Conservation (phyloP, 2,329 filamentous ascomycete species). For the Septoria linicola region DNA sequence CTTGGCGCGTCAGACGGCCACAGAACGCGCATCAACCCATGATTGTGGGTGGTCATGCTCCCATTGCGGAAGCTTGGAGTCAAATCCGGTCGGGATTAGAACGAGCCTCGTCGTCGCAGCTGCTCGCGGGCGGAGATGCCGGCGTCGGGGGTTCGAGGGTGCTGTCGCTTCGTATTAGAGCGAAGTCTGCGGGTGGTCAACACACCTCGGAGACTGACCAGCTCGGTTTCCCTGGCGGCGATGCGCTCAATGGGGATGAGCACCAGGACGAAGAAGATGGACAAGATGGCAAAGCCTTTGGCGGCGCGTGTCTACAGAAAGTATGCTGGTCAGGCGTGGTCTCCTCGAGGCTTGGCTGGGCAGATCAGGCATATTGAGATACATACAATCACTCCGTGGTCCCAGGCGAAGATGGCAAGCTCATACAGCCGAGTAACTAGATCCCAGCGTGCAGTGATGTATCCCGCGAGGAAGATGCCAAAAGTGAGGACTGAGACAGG, state of each 20-base stretch:
- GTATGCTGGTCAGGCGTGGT: not conserved
- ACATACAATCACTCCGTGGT: slow-evolving; percentile 89
- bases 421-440: slow-evolving; percentile 96
- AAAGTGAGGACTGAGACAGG: slow-evolving; percentile 93
- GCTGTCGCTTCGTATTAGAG: slow-evolving; percentile 53
- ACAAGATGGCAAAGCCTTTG: slow-evolving; percentile 80
- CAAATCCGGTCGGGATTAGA: slow-evolving; percentile 55
- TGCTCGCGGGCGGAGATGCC: slow-evolving; percentile 95
- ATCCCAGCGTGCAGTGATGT: slow-evolving; percentile 99
- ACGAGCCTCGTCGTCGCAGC: slow-evolving; percentile 88
- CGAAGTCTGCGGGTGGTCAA: slow-evolving; percentile 5
- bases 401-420: slow-evolving; percentile 94
- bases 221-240: slow-evolving; percentile 72
- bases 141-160: slow-evolving; percentile 73
- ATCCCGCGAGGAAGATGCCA: slow-evolving; percentile 98
- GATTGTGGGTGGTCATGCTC: slow-evolving; percentile 66
- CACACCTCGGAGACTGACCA: slow-evolving; percentile 59
- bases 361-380: too few relatives aligned
- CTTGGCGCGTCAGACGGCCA: slow-evolving; percentile 82
- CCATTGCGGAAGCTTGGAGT: slow-evolving; percentile 45
- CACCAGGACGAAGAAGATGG: slow-evolving; percentile 78
- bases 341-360: not conserved
- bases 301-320: slow-evolving; percentile 70
- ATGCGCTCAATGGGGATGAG: slow-evolving; percentile 81
- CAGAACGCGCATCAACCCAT: slow-evolving; percentile 92